Evolutionary conservation across 768 basidiomycete species (phyloP).

Genomic region (Amanita brunnescens): DNA sequence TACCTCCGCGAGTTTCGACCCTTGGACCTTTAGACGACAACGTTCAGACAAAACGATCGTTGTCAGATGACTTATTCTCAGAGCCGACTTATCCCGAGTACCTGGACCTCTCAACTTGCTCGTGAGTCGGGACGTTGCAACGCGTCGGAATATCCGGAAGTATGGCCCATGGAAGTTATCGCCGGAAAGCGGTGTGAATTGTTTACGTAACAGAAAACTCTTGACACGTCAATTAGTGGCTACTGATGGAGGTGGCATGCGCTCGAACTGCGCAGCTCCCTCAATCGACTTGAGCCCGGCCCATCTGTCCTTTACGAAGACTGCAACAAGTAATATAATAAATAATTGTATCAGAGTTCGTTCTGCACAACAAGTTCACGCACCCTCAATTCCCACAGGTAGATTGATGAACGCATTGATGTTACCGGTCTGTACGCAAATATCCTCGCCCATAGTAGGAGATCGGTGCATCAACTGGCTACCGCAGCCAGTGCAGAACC

Average conservation of each 20-base stretch:
- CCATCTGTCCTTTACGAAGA: slow-evolving; percentile 8
- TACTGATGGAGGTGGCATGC: neutral
- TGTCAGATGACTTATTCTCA: too few relatives aligned
- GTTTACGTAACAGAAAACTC: too few relatives aligned
- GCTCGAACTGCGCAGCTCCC: slow-evolving; percentile 2
- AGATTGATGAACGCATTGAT: slow-evolving; percentile 8
- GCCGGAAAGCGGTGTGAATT: too few relatives aligned
- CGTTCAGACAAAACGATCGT: too few relatives aligned
- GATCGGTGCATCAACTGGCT: slow-evolving; percentile 7
- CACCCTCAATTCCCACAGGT: slow-evolving; percentile 8
- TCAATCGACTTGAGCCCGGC: neutral
- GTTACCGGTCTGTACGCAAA: slow-evolving; percentile 9
- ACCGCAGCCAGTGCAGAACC: slow-evolving; percentile 11
- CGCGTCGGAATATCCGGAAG: too few relatives aligned
- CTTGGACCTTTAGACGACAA: too few relatives aligned
- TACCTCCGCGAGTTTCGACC: too few relatives aligned
- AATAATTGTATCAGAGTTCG: neutral
- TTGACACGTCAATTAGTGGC: too few relatives aligned
- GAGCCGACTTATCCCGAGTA: too few relatives aligned
- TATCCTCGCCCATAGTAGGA: neutral
- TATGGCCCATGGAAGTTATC: too few relatives aligned
- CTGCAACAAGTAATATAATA: neutral
- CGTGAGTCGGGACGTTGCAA: too few relatives aligned
- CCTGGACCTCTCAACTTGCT: too few relatives aligned
- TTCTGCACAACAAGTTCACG: neutral